Evolutionary conservation across 2,329 filamentous ascomycete species (phyloP), one percentile per base, ranked within the genome.

Genomic region (Claviceps humidiphila): DNA sequence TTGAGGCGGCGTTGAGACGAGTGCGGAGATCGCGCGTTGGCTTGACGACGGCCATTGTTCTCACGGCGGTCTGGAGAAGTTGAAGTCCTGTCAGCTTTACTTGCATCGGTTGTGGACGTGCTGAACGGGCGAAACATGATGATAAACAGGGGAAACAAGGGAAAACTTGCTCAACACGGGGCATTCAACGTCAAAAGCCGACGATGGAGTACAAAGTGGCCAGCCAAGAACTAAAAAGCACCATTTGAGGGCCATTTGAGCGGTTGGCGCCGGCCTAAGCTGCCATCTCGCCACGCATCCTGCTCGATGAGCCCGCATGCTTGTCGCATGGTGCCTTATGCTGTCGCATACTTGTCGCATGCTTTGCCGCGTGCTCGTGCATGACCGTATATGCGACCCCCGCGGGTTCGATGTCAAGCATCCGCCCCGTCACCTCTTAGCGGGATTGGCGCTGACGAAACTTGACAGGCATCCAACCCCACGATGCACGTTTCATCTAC

Each of bases 21-120:
- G 85, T 84, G 61, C 89, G 87, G 48, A 98, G 73, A 67, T 95
- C 89, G 52, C 87, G 78, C 51, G 84, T 84, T 54, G 89, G 85
- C 67, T 90, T 91, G 56, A 82, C 75, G 61, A 84, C 80, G 53
- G 78, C 74, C 56, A 91, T 73, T 34, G 80, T 83, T 56, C 82
- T 81, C 52, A 87, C 71, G 8, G 79, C 78, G 49, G 84, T 83
- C 81, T 87, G 61, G 61, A 7, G 44, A 24, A 24, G 38, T 34
- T 42, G 40, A 49, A 24, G 20, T 26, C 43, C 51, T 46, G 47
- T 46, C 6, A 38, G 13, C n/a, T 16, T 8, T 22, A 22, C 20
- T 22, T 20, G 22, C 11, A 16, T 50, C 5, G n/a, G n/a, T 14
- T 13, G 20, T 38, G 14, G 17, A 5, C 34, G 17, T 26, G 4